Percentiles rank a stretch among this genome's conserved stretches.
Conservation (phyloP, 805 yeast genomes). For the Blastobotrys terrestris region DNA sequence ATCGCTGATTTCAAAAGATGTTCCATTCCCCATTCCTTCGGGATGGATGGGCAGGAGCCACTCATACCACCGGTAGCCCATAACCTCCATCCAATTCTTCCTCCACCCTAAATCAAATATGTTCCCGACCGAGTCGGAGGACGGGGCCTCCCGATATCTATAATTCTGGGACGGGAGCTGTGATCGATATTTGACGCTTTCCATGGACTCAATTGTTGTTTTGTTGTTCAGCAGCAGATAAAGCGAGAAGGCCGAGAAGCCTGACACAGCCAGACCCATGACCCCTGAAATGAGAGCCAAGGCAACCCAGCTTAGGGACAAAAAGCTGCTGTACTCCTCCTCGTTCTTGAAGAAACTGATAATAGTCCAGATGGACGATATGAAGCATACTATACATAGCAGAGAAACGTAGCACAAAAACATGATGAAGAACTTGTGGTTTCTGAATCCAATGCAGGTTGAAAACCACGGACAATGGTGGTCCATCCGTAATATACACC, state of each 20-base stretch:
- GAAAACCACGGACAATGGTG: slow-evolving; percentile 89
- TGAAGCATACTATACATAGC: slow-evolving; percentile 40
- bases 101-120: slow-evolving; percentile 65
- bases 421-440: slow-evolving; percentile 76
- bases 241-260: slow-evolving; percentile 48
- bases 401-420: slow-evolving; percentile 51
- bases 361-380: slow-evolving; percentile 29
- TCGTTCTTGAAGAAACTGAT: slow-evolving; percentile 19
- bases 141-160: slow-evolving; percentile 39
- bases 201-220: slow-evolving; percentile 74
- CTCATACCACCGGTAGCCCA: slow-evolving; percentile 61
- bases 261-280: slow-evolving; percentile 48
- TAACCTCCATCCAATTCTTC: slow-evolving; percentile 58
- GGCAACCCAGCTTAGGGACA: slow-evolving; percentile 56
- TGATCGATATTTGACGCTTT: slow-evolving; percentile 32
- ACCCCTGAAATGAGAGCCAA: slow-evolving; percentile 49
- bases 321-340: slow-evolving; percentile 28
- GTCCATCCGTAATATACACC: slow-evolving; percentile 47
- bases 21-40: slow-evolving; percentile 36
- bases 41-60: slow-evolving; percentile 64
- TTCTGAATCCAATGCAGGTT: slow-evolving; percentile 73
- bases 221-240: slow-evolving; percentile 52
- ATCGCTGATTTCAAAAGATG: slow-evolving; percentile 29
- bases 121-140: slow-evolving; percentile 48
- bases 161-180: slow-evolving; percentile 28